These are phyloP conservation scores for Hydrangea macrophylla DNA, from an alignment of 148 eudicot species.

Conservation along the genomic window DNA sequence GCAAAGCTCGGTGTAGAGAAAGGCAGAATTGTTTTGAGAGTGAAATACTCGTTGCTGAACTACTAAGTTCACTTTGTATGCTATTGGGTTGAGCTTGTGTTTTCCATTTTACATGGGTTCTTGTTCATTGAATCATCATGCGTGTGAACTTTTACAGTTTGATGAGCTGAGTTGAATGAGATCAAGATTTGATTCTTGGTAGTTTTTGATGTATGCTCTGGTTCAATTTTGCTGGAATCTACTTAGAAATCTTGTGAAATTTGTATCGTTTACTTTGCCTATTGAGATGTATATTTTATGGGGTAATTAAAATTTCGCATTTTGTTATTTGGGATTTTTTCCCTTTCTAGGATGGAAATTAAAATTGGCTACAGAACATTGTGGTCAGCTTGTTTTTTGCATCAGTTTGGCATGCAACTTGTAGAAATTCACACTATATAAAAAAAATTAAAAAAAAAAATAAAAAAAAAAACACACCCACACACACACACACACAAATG, in stretches of 20 bases:
- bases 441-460: too few relatives aligned
- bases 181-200: not conserved
- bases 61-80: conserved; percentile 38
- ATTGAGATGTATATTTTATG: not conserved
- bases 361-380: too few relatives aligned
- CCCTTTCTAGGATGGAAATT: too few relatives aligned
- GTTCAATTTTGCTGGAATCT: conserved; percentile 31
- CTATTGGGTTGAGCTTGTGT: conserved; percentile 9
- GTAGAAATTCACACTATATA: too few relatives aligned
- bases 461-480: too few relatives aligned
- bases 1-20: conserved; percentile 90
- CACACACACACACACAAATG: too few relatives aligned
- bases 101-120: conserved; percentile 6
- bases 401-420: too few relatives aligned
- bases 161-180: conserved; percentile 14
- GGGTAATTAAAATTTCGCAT: not conserved
- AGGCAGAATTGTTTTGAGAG: conserved; percentile 76
- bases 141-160: conserved; percentile 19
- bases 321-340: too few relatives aligned
- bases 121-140: conserved; percentile 14
- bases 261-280: conserved; percentile 14
- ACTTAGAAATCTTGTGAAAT: conserved; percentile 21
- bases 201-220: not conserved
- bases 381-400: too few relatives aligned
- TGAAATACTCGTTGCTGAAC: conserved; percentile 85